phyloP scores from a whole-genome alignment of 164 flowering plant species.

The Nelumbo lutea region DNA sequence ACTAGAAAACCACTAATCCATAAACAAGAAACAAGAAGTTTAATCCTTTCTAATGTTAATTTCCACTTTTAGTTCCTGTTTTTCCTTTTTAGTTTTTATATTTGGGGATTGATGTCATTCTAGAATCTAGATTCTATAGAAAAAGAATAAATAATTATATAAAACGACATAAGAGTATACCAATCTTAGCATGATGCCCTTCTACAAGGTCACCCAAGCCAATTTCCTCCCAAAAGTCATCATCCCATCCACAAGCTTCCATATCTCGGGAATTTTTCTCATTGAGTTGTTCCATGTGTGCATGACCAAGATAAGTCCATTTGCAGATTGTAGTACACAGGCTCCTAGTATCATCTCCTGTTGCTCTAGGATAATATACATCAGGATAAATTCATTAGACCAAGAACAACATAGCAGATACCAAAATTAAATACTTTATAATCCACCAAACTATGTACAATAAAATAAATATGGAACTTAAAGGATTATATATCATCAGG shows the following conservation, averaged over 20 bases:
- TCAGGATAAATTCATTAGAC: neutral
- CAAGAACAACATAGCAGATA: neutral
- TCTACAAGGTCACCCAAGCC: constrained; percentile 92
- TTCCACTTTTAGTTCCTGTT: too few species aligned
- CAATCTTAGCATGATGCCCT: constrained; percentile 96
- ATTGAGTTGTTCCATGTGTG: constrained; percentile 75
- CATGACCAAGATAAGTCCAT: constrained; percentile 99
- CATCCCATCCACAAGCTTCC: constrained; percentile 99
- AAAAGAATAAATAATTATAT: neutral
- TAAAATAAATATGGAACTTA: too few species aligned
- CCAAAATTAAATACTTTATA: too few species aligned
- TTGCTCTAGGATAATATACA: constrained; percentile 56
- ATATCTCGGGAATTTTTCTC: constrained; percentile 70
- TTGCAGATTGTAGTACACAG: constrained; percentile 98
- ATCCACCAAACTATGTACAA: too few species aligned
- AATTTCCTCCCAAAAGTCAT: constrained; percentile 97
- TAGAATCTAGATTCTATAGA: neutral
- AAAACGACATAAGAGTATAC: constrained; percentile 30
- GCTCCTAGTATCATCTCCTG: constrained; percentile 97
- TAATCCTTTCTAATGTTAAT: too few species aligned
- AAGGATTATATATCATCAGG: neutral
- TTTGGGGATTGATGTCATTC: too few species aligned
- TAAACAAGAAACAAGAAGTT: too few species aligned
- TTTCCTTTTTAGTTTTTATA: too few species aligned
- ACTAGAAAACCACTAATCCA: too few species aligned